Evolutionary conservation across 805 yeast genomes (phyloP), one percentile per base, ranked within the genome.

Genomic region (Starmerella sp.): DNA sequence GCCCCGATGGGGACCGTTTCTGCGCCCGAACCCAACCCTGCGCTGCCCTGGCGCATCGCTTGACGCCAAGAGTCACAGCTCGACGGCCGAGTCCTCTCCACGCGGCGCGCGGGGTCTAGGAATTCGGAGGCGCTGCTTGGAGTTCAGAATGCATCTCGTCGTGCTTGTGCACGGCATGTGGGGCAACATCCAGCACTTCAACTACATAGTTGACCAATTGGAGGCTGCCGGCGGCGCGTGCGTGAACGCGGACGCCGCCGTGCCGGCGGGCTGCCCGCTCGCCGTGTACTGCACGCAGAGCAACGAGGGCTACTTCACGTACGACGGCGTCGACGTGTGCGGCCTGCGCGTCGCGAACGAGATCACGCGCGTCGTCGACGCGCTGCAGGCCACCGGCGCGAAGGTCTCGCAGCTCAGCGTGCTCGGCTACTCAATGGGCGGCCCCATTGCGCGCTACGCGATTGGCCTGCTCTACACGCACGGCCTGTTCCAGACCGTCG

Each of bases 371-470:
- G 73, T 74, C 62, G 69, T 79, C 17, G 59, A 62, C 5, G 44
- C 46, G 22, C 52, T 69, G 32, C 36, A 39, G 28, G 35, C 30
- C 17, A 39, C 47, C 5, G 65, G 62, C 29, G 57, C 49, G n/a
- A 63, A 65, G 13, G 86, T 87, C 10, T 72, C 74, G n/a, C 77
- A 81, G 61, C 77, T 91, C 50, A 85, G 95, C 57, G 73, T 91
- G 43, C 75, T 86, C 3, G 96, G 97, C 0, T 91, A 90, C 67
- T 86, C 96, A 0, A 71, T 91, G 56, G 97, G 97, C 28, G 97
- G 97, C 0, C 69, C 90, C 37, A 80, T 91, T 35, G 75, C 89
- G 0, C 73, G 97, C 51, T 89, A 86, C 66, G 82, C 88, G 30
- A 75, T 89, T 48, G 97, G 97, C 1, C 74, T 84, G 47, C 71